Conservation (phyloP, 2,329 filamentous ascomycete genomes). For the Lasiodiplodia gonubiensis region DNA sequence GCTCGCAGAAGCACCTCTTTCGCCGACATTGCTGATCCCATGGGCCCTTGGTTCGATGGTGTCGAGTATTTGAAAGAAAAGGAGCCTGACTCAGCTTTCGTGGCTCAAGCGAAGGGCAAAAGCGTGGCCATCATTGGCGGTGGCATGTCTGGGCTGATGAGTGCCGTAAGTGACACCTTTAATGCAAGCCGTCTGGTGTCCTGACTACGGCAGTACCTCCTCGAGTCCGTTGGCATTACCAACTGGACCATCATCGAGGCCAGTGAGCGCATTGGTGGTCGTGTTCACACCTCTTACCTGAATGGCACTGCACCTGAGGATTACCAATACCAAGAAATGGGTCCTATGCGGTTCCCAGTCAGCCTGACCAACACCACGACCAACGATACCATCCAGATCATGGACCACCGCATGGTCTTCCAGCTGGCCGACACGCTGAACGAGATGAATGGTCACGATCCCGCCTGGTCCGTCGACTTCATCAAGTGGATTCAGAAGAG, state of each 20-base stretch:
- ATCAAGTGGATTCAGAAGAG: slow-evolving; percentile 67
- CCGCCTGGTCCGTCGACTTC: slow-evolving; percentile 60
- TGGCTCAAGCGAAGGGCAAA: slow-evolving; percentile 61
- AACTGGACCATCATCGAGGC: slow-evolving; percentile 69
- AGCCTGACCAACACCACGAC: slow-evolving; percentile 55
- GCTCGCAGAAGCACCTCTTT: slow-evolving; percentile 46
- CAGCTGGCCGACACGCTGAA: slow-evolving; percentile 67
- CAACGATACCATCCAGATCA: slow-evolving; percentile 64
- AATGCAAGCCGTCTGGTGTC: no score
- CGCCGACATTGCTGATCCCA: slow-evolving; percentile 58
- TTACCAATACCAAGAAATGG: slow-evolving; percentile 72
- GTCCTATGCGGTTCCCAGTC: slow-evolving; percentile 69
- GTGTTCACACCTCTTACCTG: slow-evolving; percentile 68
- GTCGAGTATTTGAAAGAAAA: slow-evolving; percentile 64
- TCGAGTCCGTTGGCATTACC: slow-evolving; percentile 61
- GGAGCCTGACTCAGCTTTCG: slow-evolving; percentile 59
- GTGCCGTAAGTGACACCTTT: slow-evolving; percentile 46
- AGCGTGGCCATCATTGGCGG: slow-evolving; percentile 68
- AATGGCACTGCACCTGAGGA: slow-evolving; percentile 62
- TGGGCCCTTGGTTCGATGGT: slow-evolving; percentile 70
- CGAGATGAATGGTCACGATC: slow-evolving; percentile 60
- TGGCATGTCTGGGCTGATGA: slow-evolving; percentile 70
- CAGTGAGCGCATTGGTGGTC: slow-evolving; percentile 65
- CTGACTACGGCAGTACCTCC: slow-evolving; percentile 38
- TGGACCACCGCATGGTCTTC: slow-evolving; percentile 69